Percentiles rank a stretch among this genome's conserved stretches.
Conservation (phyloP, 345 rosid genomes). For the Brassica nigra region DNA sequence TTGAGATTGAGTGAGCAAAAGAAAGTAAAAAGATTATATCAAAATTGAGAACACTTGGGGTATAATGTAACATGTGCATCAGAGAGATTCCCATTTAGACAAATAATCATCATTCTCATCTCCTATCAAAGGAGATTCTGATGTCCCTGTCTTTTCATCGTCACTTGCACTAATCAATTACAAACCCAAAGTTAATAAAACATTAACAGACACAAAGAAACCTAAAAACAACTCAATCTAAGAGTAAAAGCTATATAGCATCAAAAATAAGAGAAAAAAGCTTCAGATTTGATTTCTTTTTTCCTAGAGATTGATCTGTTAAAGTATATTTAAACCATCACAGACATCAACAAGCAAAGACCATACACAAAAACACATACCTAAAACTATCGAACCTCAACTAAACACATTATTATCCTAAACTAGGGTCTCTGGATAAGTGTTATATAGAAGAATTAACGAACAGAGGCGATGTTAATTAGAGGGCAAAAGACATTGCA, state of each 20-base stretch:
- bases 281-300: slow-evolving; percentile 9
- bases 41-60: not conserved
- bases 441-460: slow-evolving; percentile 14
- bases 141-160: slow-evolving; percentile 43
- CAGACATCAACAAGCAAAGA: not conserved
- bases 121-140: slow-evolving; percentile 12
- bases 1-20: not conserved
- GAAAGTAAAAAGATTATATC: not conserved
- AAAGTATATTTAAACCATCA: slow-evolving; percentile 26
- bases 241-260: not conserved
- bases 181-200: not conserved
- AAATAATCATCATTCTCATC: slow-evolving; percentile 30
- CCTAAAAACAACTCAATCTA: not conserved
- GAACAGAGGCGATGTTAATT: not conserved
- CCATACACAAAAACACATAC: not conserved
- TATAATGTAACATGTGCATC: slow-evolving; percentile 15
- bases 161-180: slow-evolving; percentile 28
- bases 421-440: not conserved
- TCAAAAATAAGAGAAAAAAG: not conserved
- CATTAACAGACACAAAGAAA: not conserved
- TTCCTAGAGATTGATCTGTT: slow-evolving; percentile 29
- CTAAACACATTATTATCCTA: not conserved
- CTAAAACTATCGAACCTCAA: no score
- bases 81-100: slow-evolving; percentile 44
- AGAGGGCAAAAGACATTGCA: not conserved